Conservation (phyloP, 2,329 filamentous ascomycete genomes). For the Colletotrichum sublineola region DNA sequence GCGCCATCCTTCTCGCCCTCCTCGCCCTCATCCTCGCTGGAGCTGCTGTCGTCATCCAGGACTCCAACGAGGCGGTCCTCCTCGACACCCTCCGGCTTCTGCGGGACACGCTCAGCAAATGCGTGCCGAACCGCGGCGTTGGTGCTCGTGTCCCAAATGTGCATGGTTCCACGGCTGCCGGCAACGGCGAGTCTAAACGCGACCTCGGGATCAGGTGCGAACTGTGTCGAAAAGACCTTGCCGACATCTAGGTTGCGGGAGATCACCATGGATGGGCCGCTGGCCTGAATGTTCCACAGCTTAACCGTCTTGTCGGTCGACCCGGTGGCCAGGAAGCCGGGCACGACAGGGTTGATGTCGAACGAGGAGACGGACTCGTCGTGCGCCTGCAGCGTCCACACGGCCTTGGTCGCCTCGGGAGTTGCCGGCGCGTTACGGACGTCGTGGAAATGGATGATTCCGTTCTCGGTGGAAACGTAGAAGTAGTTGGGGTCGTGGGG, state of each 20-base stretch:
- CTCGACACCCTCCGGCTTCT: constrained; percentile 69
- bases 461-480: constrained; percentile 93
- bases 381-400: constrained; percentile 97
- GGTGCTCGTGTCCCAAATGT: constrained; percentile 97
- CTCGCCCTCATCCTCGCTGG: constrained; percentile 72
- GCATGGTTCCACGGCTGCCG: constrained; percentile 91
- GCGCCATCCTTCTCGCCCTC: constrained; percentile 57
- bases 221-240: constrained; percentile 91
- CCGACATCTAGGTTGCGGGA: constrained; percentile 93
- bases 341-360: constrained; percentile 89
- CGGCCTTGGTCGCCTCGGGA: constrained; percentile 82
- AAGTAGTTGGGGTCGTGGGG: constrained; percentile 94
- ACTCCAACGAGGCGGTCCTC: constrained; percentile 85
- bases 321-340: constrained; percentile 92
- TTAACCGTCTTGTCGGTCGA: constrained; percentile 97
- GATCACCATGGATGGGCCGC: constrained; percentile 90
- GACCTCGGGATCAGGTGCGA: constrained; percentile 91
- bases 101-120: constrained; percentile 77
- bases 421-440: constrained; percentile 80
- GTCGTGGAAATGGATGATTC: constrained; percentile 93
- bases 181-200: constrained; percentile 93
- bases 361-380: constrained; percentile 93
- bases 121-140: constrained; percentile 87
- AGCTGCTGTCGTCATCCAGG: constrained; percentile 75
- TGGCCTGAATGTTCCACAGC: constrained; percentile 89